Evolutionary conservation across 345 rosid species (phyloP).

Genomic region (Hibiscus trionum): DNA sequence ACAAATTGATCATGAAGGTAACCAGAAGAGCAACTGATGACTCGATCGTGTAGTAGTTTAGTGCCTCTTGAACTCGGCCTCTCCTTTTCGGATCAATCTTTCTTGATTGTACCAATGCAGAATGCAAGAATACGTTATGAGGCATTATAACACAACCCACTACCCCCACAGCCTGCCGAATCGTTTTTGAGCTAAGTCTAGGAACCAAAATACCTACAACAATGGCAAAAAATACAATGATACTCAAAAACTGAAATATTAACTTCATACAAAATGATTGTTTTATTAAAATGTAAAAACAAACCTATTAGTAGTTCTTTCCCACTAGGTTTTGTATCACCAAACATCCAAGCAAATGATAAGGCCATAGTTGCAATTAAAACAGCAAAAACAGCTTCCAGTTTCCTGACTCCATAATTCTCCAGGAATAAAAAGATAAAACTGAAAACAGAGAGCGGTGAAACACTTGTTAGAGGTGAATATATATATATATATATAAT

Average conservation of each 20-base stretch:
- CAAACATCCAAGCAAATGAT: constrained; percentile 89
- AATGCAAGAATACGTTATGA: constrained; percentile 88
- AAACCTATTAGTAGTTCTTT: constrained; percentile 70
- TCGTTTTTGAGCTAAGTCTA: constrained; percentile 76
- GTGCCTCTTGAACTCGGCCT: constrained; percentile 74
- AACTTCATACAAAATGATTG: not conserved
- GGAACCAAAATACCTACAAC: constrained; percentile 73
- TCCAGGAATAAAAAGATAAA: constrained; percentile 73
- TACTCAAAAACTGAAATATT: not conserved
- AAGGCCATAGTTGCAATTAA: constrained; percentile 74
- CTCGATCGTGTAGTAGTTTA: constrained; percentile 82
- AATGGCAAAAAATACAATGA: not conserved
- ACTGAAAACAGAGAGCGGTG: constrained; percentile 26
- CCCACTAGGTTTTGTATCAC: constrained; percentile 69
- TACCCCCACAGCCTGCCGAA: constrained; percentile 91
- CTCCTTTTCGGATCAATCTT: constrained; percentile 60
- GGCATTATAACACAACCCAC: constrained; percentile 97
- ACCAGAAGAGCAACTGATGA: constrained; percentile 66
- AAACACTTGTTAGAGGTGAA: not conserved
- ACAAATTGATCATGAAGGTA: constrained; percentile 76
- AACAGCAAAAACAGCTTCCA: constrained; percentile 77
- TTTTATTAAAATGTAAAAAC: not conserved
- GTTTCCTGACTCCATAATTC: constrained; percentile 76
- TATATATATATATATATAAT: not conserved
- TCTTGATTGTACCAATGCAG: constrained; percentile 93